These are phyloP conservation scores for Furcasterigmium sp. DNA, from an alignment of 2,329 filamentous ascomycete genomes.

Conservation along the genomic window DNA sequence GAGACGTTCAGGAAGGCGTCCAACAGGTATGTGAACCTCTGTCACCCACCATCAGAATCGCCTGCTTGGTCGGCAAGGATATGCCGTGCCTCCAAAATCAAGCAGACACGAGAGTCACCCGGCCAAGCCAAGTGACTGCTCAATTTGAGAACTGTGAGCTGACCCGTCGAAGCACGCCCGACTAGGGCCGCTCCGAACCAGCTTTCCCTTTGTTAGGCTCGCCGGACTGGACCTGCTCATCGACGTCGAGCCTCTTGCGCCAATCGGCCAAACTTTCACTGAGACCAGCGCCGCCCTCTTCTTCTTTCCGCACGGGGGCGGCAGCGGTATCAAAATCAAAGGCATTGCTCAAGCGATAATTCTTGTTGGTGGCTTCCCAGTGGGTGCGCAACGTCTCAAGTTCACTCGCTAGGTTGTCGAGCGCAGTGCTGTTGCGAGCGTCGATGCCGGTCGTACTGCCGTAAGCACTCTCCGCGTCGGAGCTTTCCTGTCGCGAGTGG, in stretches of 20 bases:
- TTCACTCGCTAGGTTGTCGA: conserved; percentile 89
- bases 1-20: neutral
- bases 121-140: neutral
- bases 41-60: no score
- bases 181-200: conserved; percentile 13
- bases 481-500: conserved; percentile 49
- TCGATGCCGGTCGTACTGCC: conserved; percentile 40
- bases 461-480: conserved; percentile 59
- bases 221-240: conserved; percentile 23
- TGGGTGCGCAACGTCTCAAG: conserved; percentile 84
- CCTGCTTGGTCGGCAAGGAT: no score
- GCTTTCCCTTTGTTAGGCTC: conserved; percentile 10
- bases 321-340: conserved; percentile 69
- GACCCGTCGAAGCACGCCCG: conserved; percentile 13
- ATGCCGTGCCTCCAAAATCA: no score
- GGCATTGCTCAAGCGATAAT: conserved; percentile 82
- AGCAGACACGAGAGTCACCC: no score
- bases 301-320: conserved; percentile 31
- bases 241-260: conserved; percentile 67
- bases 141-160: conserved; percentile 11
- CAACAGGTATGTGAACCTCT: no score
- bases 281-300: conserved; percentile 44
- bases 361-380: conserved; percentile 95
- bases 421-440: conserved; percentile 57
- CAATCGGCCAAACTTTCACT: conserved; percentile 74